phyloP scores from a whole-genome alignment of 352 stramenopile species.

The Phytopythium oedochilum region DNA sequence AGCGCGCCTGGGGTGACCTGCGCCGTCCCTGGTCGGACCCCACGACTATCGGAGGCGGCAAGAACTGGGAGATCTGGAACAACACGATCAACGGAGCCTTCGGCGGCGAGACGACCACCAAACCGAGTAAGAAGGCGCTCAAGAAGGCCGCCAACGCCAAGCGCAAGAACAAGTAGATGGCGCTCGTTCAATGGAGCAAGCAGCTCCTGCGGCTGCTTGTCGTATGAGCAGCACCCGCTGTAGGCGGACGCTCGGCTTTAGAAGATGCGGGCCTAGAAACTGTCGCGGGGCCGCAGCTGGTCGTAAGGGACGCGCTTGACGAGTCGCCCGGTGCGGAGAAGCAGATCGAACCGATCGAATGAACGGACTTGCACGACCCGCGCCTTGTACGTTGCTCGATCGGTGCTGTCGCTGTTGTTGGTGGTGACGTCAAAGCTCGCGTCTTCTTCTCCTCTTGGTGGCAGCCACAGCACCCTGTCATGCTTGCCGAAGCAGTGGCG shows the following conservation, averaged over 20 bases:
- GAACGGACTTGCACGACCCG: conserved; percentile 32
- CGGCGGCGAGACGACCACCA: conserved; percentile 37
- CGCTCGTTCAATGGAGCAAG: too few species aligned
- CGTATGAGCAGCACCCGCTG: neutral
- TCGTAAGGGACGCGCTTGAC: conserved; percentile 35
- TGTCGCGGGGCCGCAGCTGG: conserved; percentile 29
- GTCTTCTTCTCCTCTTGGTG: conserved; percentile 8
- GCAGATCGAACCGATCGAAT: conserved; percentile 38
- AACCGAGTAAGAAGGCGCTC: conserved; percentile 59
- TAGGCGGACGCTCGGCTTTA: neutral
- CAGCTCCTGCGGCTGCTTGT: neutral
- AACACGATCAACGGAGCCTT: conserved; percentile 73
- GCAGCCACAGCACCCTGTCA: conserved; percentile 36
- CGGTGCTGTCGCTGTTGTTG: neutral
- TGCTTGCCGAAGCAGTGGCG: conserved; percentile 21
- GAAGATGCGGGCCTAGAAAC: conserved; percentile 13
- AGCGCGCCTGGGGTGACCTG: conserved; percentile 73
- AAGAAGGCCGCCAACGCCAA: conserved; percentile 57
- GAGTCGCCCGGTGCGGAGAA: conserved; percentile 39
- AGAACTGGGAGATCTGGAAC: conserved; percentile 71
- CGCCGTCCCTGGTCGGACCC: conserved; percentile 68
- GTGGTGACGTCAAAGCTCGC: conserved; percentile 2
- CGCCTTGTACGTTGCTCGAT: conserved; percentile 32
- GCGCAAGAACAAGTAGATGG: conserved; percentile 62
- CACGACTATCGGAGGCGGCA: conserved; percentile 49